These are phyloP conservation scores for Saccharomycopsis schoenii DNA, from an alignment of 805 yeast species.

Conservation along the genomic window DNA sequence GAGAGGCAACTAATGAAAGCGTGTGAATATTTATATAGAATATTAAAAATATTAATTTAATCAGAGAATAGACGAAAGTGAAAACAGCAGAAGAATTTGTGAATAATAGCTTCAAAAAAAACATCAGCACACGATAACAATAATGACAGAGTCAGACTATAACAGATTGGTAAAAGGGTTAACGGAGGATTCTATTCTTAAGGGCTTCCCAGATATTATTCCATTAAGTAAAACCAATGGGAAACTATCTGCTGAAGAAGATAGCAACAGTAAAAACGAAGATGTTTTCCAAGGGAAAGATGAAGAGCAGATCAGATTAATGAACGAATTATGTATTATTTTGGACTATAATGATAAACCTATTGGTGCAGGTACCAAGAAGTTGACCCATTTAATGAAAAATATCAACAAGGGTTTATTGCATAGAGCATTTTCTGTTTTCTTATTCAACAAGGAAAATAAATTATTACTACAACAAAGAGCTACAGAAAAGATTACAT, in stretches of 20 bases:
- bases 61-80: neutral
- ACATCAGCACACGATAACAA: neutral
- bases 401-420: constrained; percentile 79
- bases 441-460: constrained; percentile 69
- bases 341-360: constrained; percentile 81
- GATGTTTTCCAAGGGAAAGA: constrained; percentile 77
- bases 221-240: constrained; percentile 56
- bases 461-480: constrained; percentile 85
- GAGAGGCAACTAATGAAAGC: neutral
- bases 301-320: constrained; percentile 84
- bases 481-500: constrained; percentile 93
- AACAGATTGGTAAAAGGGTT: constrained; percentile 46
- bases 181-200: constrained; percentile 38
- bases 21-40: neutral
- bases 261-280: constrained; percentile 20
- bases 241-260: constrained; percentile 29
- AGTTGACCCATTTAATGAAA: constrained; percentile 77
- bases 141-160: constrained; percentile 27
- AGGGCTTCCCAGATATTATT: constrained; percentile 55
- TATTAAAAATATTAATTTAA: no score
- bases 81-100: neutral
- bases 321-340: constrained; percentile 96
- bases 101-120: neutral
- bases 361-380: constrained; percentile 89
- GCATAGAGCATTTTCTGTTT: constrained; percentile 96